These are phyloP conservation scores for Protomyces macrosporus DNA, from an alignment of 1,139 yeast species.

Conservation along the genomic window DNA sequence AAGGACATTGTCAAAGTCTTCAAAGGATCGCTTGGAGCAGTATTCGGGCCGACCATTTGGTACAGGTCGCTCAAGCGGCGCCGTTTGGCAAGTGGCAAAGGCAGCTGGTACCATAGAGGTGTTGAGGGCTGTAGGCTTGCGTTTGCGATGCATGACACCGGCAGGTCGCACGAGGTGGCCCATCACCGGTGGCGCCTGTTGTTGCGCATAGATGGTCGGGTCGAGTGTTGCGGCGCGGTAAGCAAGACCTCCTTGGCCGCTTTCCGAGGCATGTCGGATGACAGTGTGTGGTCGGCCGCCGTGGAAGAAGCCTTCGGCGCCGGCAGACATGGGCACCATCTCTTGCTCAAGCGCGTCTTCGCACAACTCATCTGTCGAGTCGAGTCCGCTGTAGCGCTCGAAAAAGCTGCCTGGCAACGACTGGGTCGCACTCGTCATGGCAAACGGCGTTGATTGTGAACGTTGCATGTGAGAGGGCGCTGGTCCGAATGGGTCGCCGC, in stretches of 20 bases:
- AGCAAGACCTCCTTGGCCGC: neutral
- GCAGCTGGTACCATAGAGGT: neutral
- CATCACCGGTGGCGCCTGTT: neutral
- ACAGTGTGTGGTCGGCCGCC: neutral
- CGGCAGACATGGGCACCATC: too few species aligned
- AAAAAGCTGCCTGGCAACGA: neutral
- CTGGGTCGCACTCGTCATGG: neutral
- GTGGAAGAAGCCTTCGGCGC: too few species aligned
- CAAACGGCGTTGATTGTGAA: neutral
- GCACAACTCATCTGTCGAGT: neutral
- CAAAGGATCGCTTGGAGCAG: conserved; percentile 21
- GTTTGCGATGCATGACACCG: conserved; percentile 13
- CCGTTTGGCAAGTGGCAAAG: conserved; percentile 4
- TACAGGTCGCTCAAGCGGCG: conserved; percentile 8
- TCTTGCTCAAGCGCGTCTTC: neutral
- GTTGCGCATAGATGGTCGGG: neutral
- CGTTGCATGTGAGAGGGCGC: neutral
- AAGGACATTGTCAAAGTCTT: conserved; percentile 4
- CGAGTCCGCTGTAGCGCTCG: neutral
- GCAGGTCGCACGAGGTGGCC: conserved; percentile 1
- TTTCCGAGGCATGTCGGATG: neutral
- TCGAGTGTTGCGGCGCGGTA: too few species aligned
- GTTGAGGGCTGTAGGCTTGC: conserved; percentile 12
- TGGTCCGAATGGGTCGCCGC: neutral
- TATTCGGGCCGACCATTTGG: conserved; percentile 4